These are phyloP conservation scores for Coniferiporia sulphurascens DNA, from an alignment of 1,284 basidiomycete species.

Conservation along the genomic window DNA sequence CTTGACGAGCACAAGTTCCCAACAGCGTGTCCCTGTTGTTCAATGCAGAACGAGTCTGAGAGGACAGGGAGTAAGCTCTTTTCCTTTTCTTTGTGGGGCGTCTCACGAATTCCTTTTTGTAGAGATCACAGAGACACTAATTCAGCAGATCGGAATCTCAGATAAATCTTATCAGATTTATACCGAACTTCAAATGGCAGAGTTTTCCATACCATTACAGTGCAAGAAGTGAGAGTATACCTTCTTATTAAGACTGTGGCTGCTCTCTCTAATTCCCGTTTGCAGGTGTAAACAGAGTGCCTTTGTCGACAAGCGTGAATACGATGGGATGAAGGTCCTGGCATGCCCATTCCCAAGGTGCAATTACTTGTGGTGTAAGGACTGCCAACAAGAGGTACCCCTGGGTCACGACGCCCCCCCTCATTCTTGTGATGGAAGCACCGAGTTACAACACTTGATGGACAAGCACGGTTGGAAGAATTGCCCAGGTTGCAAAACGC, in stretches of 20 bases:
- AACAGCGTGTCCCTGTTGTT: constrained; percentile 56
- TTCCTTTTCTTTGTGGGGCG: constrained; percentile 19
- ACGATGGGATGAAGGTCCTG: constrained; percentile 36
- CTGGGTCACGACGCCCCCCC: constrained; percentile 27
- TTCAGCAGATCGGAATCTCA: constrained; percentile 45
- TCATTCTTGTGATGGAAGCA: constrained; percentile 56
- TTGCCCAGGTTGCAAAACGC: constrained; percentile 56
- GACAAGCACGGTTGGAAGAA: constrained; percentile 48
- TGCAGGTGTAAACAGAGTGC: constrained; percentile 41
- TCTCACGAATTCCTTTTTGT: too few relatives aligned
- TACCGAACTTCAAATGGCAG: constrained; percentile 49
- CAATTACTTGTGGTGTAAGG: constrained; percentile 47
- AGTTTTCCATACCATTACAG: constrained; percentile 47
- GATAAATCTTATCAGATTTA: constrained; percentile 43
- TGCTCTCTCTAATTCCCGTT: background rate
- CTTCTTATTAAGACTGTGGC: background rate
- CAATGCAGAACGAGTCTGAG: constrained; percentile 22
- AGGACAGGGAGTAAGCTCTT: constrained; percentile 28
- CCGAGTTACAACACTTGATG: constrained; percentile 51
- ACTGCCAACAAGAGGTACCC: constrained; percentile 42
- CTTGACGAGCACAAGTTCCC: constrained; percentile 53
- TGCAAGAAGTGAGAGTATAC: constrained; percentile 40
- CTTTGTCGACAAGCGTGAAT: constrained; percentile 46
- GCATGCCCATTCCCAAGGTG: constrained; percentile 43
- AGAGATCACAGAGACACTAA: constrained; percentile 40